Percentiles rank a stretch among this genome's conserved stretches.
Conservation (phyloP, 805 yeast species). For the Suhomyces xylopsoci region DNA sequence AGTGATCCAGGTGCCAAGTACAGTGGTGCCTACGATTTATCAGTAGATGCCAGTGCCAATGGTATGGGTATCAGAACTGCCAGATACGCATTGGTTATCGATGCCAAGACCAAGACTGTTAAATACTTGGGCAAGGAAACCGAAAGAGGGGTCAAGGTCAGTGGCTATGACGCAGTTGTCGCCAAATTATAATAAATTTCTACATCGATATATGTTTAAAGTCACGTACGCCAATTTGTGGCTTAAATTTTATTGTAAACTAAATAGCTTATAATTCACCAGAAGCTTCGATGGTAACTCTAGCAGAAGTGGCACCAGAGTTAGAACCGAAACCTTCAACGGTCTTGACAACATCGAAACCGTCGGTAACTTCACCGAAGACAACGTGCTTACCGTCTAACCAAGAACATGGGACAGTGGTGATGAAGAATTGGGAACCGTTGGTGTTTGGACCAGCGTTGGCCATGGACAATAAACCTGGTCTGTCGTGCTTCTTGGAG, state of each 20-base stretch:
- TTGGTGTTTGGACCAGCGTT: constrained; percentile 98
- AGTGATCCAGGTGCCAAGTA: constrained; percentile 38
- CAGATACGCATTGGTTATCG: constrained; percentile 38
- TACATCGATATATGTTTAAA: not conserved
- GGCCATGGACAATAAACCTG: constrained; percentile 88
- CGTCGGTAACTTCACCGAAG: constrained; percentile 88
- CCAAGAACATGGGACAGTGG: constrained; percentile 86
- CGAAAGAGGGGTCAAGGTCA: constrained; percentile 29
- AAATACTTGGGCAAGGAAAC: constrained; percentile 35
- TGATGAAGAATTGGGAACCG: constrained; percentile 96
- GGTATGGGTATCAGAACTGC: constrained; percentile 40
- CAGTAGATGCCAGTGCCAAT: constrained; percentile 33
- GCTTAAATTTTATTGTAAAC: not conserved
- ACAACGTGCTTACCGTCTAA: constrained; percentile 94
- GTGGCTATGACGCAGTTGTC: constrained; percentile 37
- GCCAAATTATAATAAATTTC: constrained; percentile 28
- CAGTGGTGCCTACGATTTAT: constrained; percentile 25
- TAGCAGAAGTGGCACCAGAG: constrained; percentile 64
- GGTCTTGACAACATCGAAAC: constrained; percentile 80
- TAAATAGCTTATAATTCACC: constrained; percentile 49
- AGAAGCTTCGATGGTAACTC: constrained; percentile 58
- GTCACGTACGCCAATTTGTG: not conserved
- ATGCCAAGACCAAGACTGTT: constrained; percentile 23
- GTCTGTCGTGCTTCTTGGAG: constrained; percentile 68
- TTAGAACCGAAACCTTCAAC: constrained; percentile 72